A percentile compares a stretch with the other conserved stretches of the same genome.
Conservation (phyloP, 192 early-diverging fungal genomes). For the Allomyces macrogynus region DNA sequence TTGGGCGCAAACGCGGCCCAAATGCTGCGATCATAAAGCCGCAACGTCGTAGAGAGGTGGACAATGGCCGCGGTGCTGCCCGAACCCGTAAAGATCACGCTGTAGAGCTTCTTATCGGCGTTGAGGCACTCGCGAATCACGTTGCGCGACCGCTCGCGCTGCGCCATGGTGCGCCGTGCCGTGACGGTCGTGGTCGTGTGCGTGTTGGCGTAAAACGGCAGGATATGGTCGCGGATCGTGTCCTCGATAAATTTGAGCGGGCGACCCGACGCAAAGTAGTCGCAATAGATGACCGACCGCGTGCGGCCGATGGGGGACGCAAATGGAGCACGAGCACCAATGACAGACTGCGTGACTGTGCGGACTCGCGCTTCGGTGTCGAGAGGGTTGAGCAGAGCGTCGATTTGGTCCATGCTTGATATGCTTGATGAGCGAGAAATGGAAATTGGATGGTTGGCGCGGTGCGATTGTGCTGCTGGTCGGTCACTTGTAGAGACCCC, state of each 20-base stretch:
- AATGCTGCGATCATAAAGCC: neutral
- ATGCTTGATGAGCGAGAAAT: too few relatives aligned
- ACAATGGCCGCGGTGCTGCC: conserved; percentile 7
- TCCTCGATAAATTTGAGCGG: conserved; percentile 7
- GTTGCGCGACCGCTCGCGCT: conserved; percentile 6
- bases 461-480: too few relatives aligned
- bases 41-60: neutral
- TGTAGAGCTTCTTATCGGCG: neutral
- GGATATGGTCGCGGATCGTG: conserved; percentile 2
- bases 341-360: too few relatives aligned
- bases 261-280: conserved; percentile 11
- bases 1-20: neutral
- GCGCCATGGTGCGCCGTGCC: conserved; percentile 2
- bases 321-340: too few relatives aligned
- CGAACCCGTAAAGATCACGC: conserved; percentile 6
- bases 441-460: too few relatives aligned
- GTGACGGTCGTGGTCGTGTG: conserved; percentile 7
- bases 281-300: conserved; percentile 7
- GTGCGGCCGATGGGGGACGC: conserved; percentile 2
- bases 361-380: too few relatives aligned
- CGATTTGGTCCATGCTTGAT: too few relatives aligned
- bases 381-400: too few relatives aligned
- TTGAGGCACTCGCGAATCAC: conserved; percentile 3
- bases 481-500: too few relatives aligned
- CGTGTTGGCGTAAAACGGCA: conserved; percentile 11